phyloP scores from a whole-genome alignment of 306 rosid genomes.

The Corylus heterophylla region DNA sequence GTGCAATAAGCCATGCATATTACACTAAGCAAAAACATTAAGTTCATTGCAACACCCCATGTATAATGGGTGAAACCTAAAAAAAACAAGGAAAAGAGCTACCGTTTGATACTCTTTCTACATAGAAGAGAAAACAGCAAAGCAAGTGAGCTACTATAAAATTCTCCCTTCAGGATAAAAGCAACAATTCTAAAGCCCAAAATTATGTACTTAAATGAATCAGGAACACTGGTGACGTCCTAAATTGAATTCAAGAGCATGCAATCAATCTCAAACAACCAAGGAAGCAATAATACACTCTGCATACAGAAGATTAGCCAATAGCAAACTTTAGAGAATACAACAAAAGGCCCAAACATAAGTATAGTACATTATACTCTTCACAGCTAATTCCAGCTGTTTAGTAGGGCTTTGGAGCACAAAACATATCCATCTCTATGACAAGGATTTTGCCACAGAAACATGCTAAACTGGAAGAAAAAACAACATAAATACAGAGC shows the following conservation, averaged over 20 bases:
- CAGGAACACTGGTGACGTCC: not conserved
- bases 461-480: conserved; percentile 23
- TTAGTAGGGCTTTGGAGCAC: conserved; percentile 10
- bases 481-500: conserved; percentile 16
- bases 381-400: conserved; percentile 4
- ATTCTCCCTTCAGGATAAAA: not conserved
- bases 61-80: not conserved
- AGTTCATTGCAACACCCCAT: not conserved
- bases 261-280: not conserved
- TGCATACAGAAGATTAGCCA: not conserved
- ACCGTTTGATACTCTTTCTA: not conserved
- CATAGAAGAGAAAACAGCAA: not conserved
- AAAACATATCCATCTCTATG: conserved; percentile 13
- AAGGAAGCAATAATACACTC: not conserved
- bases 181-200: not conserved
- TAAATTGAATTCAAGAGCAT: not conserved
- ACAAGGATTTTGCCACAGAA: conserved; percentile 9
- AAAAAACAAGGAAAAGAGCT: not conserved
- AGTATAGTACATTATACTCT: not conserved
- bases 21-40: not conserved
- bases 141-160: not conserved
- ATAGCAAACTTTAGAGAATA: not conserved
- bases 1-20: conserved; percentile 17
- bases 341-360: not conserved
- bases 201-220: not conserved